phyloP scores from a whole-genome alignment of 2,329 filamentous ascomycete species.

The Clonostachys sp. region DNA sequence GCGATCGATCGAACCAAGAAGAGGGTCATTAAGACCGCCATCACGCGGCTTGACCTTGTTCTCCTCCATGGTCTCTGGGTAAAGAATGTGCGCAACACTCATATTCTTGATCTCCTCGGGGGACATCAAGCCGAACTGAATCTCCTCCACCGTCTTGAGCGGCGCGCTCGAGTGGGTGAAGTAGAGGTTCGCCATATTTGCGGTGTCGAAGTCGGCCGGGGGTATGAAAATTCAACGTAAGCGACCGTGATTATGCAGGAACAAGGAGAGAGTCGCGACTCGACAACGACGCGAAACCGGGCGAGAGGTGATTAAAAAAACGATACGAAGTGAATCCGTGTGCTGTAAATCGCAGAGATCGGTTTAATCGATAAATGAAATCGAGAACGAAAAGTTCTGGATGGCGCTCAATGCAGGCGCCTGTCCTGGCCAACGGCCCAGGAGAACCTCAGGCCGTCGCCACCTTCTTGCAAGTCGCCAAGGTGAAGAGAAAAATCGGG shows the following conservation, averaged over 20 bases:
- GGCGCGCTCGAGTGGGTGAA: conserved; percentile 92
- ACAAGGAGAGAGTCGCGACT: conserved; percentile 7
- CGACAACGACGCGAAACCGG: not conserved
- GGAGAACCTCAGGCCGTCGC: conserved; percentile 42
- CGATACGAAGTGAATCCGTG: conserved; percentile 9
- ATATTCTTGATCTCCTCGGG: conserved; percentile 99
- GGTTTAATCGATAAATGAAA: conserved; percentile 21
- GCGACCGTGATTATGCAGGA: conserved; percentile 5
- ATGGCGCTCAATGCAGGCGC: conserved; percentile 16
- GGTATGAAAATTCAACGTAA: conserved; percentile 9
- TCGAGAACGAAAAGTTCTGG: conserved; percentile 7
- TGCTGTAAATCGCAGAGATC: conserved; percentile 10
- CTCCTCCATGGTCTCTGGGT: conserved; percentile 99
- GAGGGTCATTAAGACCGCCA: conserved; percentile 89
- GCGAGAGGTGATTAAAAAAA: conserved; percentile 10
- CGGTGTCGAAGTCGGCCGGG: conserved; percentile 11
- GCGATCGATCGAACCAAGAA: conserved; percentile 93
- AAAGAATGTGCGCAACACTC: conserved; percentile 94
- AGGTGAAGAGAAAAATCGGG: conserved; percentile 26
- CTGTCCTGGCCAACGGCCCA: conserved; percentile 36
- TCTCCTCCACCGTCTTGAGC: conserved; percentile 96
- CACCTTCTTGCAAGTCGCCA: conserved; percentile 30
- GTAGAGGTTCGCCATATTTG: conserved; percentile 84
- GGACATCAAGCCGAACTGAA: conserved; percentile 96
- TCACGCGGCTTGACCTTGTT: conserved; percentile 85